Evolutionary conservation across 1,139 yeast species (phyloP).

Genomic region (Eremothecium coryli): DNA sequence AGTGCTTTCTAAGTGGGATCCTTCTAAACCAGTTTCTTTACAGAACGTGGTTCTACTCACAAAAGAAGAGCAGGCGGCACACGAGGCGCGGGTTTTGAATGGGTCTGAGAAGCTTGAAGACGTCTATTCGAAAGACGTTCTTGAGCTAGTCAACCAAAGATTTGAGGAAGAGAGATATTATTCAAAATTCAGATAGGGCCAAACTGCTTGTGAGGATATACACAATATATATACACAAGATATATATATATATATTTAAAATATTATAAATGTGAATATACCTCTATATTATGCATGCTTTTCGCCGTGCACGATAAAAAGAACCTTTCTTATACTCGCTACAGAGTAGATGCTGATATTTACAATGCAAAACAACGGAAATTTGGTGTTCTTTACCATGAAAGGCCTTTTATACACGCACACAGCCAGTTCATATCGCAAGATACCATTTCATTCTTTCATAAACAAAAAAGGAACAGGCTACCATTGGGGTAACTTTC

Average conservation of each 20-base stretch:
- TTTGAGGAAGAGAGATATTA: constrained; percentile 69
- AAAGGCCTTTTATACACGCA: too few species aligned
- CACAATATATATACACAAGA: background rate
- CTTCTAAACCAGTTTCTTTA: constrained; percentile 41
- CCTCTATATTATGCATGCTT: background rate
- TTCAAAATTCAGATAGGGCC: constrained; percentile 41
- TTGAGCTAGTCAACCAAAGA: constrained; percentile 52
- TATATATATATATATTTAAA: background rate
- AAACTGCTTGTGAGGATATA: background rate
- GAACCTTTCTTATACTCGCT: too few species aligned
- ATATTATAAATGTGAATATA: background rate
- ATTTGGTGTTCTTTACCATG: too few species aligned
- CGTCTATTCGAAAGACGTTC: constrained; percentile 54
- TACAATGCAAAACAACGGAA: too few species aligned
- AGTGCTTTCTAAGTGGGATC: constrained; percentile 78
- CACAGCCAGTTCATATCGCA: constrained; percentile 50
- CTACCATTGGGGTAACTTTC: constrained; percentile 94
- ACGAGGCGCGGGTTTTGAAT: constrained; percentile 62
- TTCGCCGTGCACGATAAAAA: background rate
- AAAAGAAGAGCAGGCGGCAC: constrained; percentile 72
- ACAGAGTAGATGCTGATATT: too few species aligned
- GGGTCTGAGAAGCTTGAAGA: constrained; percentile 55
- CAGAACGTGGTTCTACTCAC: constrained; percentile 83
- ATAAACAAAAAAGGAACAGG: constrained; percentile 90
- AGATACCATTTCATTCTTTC: constrained; percentile 68